Evolutionary conservation across 768 basidiomycete genomes (phyloP).

Genomic region (Peribolospora baueri): DNA sequence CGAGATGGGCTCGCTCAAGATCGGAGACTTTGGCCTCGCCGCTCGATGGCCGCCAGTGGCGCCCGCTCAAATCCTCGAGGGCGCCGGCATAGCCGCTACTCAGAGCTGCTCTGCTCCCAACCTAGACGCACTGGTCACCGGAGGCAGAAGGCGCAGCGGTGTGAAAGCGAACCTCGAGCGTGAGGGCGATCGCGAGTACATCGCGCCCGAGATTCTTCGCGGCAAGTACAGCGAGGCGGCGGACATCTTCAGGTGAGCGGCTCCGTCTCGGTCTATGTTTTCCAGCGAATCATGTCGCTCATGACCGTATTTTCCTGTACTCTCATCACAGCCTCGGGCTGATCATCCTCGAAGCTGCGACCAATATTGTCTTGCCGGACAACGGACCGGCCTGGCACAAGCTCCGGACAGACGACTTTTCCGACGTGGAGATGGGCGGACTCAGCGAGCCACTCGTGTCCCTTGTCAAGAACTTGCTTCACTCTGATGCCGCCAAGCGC

Average conservation of each 20-base stretch:
- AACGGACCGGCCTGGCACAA: constrained; percentile 89
- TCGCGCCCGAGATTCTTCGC: constrained; percentile 84
- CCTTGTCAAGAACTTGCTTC: constrained; percentile 56
- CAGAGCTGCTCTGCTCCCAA: neutral
- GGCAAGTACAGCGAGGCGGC: constrained; percentile 79
- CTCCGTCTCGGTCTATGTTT: neutral
- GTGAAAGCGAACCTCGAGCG: constrained; percentile 35
- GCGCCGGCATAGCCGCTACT: constrained; percentile 4
- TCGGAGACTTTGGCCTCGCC: constrained; percentile 99
- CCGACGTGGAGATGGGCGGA: constrained; percentile 39
- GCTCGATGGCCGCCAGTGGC: constrained; percentile 55
- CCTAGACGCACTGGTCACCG: neutral
- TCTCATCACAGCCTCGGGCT: constrained; percentile 51
- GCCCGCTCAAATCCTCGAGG: constrained; percentile 16
- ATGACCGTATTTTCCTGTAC: neutral
- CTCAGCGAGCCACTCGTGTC: constrained; percentile 37
- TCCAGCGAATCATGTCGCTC: constrained; percentile 4
- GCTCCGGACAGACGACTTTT: constrained; percentile 71
- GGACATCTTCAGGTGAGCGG: constrained; percentile 77
- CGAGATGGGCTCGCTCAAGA: constrained; percentile 63
- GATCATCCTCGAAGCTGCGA: constrained; percentile 79
- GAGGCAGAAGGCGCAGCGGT: constrained; percentile 6
- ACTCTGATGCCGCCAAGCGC: constrained; percentile 38
- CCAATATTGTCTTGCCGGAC: constrained; percentile 90
- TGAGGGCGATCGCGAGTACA: constrained; percentile 89